phyloP scores from a whole-genome alignment of 2,329 filamentous ascomycete species.

The Fonsecaea nubica region DNA sequence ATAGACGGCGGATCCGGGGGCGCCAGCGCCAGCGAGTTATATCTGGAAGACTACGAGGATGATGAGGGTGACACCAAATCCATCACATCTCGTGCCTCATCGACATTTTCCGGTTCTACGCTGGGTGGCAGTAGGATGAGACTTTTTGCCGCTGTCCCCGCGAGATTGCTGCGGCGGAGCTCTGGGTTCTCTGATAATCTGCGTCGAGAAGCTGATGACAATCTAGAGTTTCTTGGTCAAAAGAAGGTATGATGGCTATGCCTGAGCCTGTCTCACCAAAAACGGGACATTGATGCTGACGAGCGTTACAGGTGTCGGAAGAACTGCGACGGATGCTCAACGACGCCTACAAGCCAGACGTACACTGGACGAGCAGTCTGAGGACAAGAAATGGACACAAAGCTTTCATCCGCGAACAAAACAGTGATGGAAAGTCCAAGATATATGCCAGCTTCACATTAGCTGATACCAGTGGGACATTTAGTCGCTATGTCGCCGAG shows the following conservation, averaged over 20 bases:
- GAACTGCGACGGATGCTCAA: slow-evolving; percentile 17
- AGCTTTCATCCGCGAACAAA: not conserved
- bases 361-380: slow-evolving; percentile 15
- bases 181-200: not conserved
- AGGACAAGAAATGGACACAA: slow-evolving; percentile 13
- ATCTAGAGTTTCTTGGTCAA: slow-evolving; percentile 17
- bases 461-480: slow-evolving; percentile 10
- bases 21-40: not conserved
- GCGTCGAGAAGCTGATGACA: slow-evolving; percentile 2
- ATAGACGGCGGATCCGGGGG: not conserved
- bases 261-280: not conserved
- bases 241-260: slow-evolving; percentile 3
- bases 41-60: slow-evolving; percentile 10
- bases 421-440: slow-evolving; percentile 9
- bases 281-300: not conserved
- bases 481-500: slow-evolving; percentile 16
- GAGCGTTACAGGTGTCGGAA: slow-evolving; percentile 7
- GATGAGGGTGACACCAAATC: slow-evolving; percentile 4
- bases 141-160: slow-evolving; percentile 2
- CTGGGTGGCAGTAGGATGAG: slow-evolving; percentile 3
- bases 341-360: slow-evolving; percentile 10
- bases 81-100: slow-evolving; percentile 1
- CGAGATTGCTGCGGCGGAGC: not conserved
- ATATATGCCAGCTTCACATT: slow-evolving; percentile 18
- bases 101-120: slow-evolving; percentile 15